These are phyloP conservation scores for Diaporthe vaccinii DNA, from an alignment of 2,329 filamentous ascomycete genomes.

Conservation along the genomic window DNA sequence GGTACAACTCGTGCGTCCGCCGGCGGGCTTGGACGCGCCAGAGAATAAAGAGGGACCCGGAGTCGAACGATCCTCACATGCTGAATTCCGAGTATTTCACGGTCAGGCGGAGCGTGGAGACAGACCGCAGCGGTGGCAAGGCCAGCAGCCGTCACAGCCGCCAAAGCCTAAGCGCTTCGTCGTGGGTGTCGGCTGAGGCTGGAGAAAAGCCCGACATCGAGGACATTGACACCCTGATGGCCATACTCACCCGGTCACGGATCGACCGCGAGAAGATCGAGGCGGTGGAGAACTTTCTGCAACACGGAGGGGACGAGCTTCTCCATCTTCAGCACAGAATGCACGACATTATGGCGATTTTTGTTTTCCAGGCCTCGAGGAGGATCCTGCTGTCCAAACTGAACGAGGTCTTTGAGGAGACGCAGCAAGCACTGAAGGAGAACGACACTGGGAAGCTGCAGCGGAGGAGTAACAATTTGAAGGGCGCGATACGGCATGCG, in stretches of 20 bases:
- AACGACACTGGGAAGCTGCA: conserved; percentile 52
- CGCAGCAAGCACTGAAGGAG: conserved; percentile 62
- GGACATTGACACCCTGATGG: conserved; percentile 78
- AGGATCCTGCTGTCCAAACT: conserved; percentile 81
- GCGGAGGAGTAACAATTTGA: conserved; percentile 75
- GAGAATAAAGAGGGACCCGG: conserved; percentile 73
- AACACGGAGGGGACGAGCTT: conserved; percentile 81
- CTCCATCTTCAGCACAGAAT: conserved; percentile 81
- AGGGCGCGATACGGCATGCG: conserved; percentile 80
- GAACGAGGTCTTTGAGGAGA: conserved; percentile 71
- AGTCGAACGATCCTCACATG: conserved; percentile 70
- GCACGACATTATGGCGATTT: conserved; percentile 86
- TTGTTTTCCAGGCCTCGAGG: conserved; percentile 91
- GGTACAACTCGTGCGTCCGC: conserved; percentile 97
- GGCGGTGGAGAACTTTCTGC: conserved; percentile 84
- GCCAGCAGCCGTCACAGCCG: conserved; percentile 49
- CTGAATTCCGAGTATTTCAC: conserved; percentile 85
- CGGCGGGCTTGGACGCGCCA: conserved; percentile 89
- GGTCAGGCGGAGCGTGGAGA: conserved; percentile 70
- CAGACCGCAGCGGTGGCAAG: conserved; percentile 57
- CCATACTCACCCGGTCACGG: conserved; percentile 73
- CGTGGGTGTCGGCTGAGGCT: conserved; percentile 49
- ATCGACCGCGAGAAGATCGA: conserved; percentile 95
- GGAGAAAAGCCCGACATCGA: conserved; percentile 67
- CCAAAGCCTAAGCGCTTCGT: conserved; percentile 53